Evolutionary conservation across 768 basidiomycete genomes (phyloP), one percentile per base, ranked within the genome.

Genomic region (Rhodosporidiobolus sp.): DNA sequence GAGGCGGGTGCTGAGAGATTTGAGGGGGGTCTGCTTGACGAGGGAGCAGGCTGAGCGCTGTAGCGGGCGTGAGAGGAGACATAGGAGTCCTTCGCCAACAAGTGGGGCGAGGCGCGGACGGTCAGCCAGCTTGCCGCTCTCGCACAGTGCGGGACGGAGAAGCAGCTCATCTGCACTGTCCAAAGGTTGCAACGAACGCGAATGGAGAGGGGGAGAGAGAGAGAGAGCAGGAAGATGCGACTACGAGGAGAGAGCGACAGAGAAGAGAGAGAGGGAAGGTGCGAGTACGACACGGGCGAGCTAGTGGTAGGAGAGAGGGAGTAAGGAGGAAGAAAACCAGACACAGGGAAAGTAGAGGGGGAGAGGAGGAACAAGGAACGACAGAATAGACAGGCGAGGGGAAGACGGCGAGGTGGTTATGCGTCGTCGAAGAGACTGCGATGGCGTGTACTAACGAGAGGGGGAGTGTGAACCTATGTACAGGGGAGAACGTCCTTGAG

Each of bases 341-440:
- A n/a, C n/a, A n/a, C n/a, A n/a, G 54, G 22, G 34, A 63, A 35
- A 43, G 24, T 10, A 17, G 30, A 35, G 20, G 16, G 24, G 17
- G 34, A 49, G 50, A 28, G 7, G 28, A 45, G 54, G 45, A 48
- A 45, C 10, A 64, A 43, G 4, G 52, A 45, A 52, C 32, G 48
- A 63, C 62, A 63, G 50, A 52, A 28, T 52, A 52, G 50, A 52
- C 38, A n/a, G n/a, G 38, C 38, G 38, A 43, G 38, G 38, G 38
- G 14, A 14, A 43, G 14, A 14, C 7, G 38, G 38, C 38, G 38
- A 43, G 38, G 38, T 14, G 38, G 7, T 43, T 43, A 43, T 43
- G 38, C 38, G 38, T 14, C 8, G 8, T 43, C 8, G n/a, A n/a
- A n/a, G 38, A 14, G 7, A 43, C 38, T 53, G 52, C 52, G 9